Evolutionary conservation across 495 filamentous ascomycete genomes (phyloP).

Genomic region (Annulohypoxylon stygium): DNA sequence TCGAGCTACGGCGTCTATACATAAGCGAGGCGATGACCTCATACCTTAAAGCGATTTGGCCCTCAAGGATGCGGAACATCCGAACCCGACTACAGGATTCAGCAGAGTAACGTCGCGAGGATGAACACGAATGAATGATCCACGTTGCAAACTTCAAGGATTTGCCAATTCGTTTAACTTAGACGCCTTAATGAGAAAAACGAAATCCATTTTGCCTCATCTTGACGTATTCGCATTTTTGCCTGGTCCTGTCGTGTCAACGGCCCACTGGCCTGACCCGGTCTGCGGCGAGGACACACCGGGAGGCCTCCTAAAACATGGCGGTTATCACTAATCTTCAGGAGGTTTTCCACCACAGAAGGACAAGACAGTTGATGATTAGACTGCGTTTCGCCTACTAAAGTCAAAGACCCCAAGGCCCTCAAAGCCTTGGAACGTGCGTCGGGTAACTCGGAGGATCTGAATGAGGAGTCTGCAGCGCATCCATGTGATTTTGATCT

Average conservation of each 20-base stretch:
- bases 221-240: conserved; percentile 28
- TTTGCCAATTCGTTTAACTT: conserved; percentile 23
- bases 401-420: neutral
- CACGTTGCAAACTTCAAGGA: conserved; percentile 21
- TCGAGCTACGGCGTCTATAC: conserved; percentile 15
- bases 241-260: conserved; percentile 35
- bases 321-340: conserved; percentile 9
- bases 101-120: conserved; percentile 22
- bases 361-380: conserved; percentile 13
- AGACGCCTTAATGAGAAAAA: conserved; percentile 4
- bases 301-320: conserved; percentile 33
- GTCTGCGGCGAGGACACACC: conserved; percentile 33
- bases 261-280: conserved; percentile 40
- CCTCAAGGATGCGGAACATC: conserved; percentile 32
- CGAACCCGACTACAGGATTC: conserved; percentile 36
- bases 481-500: conserved; percentile 15
- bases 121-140: conserved; percentile 27
- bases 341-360: conserved; percentile 7
- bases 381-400: conserved; percentile 21
- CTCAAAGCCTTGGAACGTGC: neutral
- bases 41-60: conserved; percentile 23
- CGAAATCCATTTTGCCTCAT: conserved; percentile 33
- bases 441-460: conserved; percentile 1
- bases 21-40: conserved; percentile 44
- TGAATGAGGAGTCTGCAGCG: conserved; percentile 21